Evolutionary conservation across 345 rosid species (phyloP).

Genomic region (Pistacia vera): DNA sequence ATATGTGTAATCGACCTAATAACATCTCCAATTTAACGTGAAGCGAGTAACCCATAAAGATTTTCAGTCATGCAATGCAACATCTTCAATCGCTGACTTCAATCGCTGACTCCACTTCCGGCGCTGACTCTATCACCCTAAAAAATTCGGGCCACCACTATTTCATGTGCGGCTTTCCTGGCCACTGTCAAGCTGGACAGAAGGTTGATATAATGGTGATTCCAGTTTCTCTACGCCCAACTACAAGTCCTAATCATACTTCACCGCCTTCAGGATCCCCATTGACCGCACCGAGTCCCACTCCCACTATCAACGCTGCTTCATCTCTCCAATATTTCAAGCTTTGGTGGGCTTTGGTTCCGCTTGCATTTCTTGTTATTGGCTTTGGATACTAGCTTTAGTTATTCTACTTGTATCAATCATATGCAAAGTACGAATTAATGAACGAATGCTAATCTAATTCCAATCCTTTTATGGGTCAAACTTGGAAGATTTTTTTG

Average conservation of each 20-base stretch:
- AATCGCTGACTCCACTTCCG: background rate
- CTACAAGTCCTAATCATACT: background rate
- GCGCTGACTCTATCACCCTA: conserved; percentile 6
- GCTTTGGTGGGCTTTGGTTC: background rate
- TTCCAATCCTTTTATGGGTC: too few species aligned
- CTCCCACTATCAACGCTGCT: background rate
- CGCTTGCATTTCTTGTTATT: background rate
- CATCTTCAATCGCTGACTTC: background rate
- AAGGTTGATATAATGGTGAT: conserved; percentile 9
- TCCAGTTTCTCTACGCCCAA: background rate
- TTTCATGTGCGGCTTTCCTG: conserved; percentile 4
- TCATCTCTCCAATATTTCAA: background rate
- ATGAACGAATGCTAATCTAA: too few species aligned
- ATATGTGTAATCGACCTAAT: too few species aligned
- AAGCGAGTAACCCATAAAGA: background rate
- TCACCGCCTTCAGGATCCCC: background rate
- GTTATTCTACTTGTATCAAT: too few species aligned
- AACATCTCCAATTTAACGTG: too few species aligned
- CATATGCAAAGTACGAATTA: too few species aligned
- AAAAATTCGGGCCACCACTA: background rate
- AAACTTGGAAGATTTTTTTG: too few species aligned
- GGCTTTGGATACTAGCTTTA: background rate
- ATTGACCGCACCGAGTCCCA: background rate
- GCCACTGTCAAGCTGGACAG: conserved; percentile 14
- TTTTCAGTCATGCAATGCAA: background rate